phyloP scores from a whole-genome alignment of 2,329 filamentous ascomycete species.

The Fusarium sp. region DNA sequence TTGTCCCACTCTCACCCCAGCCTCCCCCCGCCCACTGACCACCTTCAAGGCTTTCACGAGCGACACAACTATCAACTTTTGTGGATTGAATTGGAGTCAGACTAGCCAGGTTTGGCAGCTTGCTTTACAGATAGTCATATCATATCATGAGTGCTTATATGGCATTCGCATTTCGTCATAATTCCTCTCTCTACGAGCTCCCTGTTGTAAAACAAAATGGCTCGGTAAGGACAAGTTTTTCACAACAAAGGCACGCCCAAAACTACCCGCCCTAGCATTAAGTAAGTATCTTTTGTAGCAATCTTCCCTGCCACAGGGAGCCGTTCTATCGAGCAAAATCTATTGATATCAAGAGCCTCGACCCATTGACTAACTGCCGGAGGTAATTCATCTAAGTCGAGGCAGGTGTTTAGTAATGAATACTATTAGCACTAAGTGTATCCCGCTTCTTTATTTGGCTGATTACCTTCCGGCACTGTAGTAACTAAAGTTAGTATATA shows the following conservation, averaged over 20 bases:
- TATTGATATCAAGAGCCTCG: too few relatives aligned
- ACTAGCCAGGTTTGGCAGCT: background rate
- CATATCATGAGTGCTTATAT: background rate
- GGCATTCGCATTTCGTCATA: background rate
- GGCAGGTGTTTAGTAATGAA: too few relatives aligned
- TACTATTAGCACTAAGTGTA: too few relatives aligned
- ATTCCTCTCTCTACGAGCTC: background rate
- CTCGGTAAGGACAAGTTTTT: too few relatives aligned
- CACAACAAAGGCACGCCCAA: too few relatives aligned
- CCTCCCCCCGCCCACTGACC: constrained; percentile 34
- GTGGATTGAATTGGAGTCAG: background rate
- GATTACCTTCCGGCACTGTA: fast-evolving
- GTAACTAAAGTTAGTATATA: too few relatives aligned
- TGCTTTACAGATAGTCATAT: background rate
- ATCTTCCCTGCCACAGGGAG: fast-evolving
- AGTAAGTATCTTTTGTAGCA: too few relatives aligned
- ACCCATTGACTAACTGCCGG: fast-evolving
- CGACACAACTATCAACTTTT: constrained; percentile 66
- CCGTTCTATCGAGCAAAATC: fast-evolving
- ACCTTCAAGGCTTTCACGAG: constrained; percentile 44
- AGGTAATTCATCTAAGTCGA: too few relatives aligned
- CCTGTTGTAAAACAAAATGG: too few relatives aligned
- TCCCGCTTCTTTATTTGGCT: too few relatives aligned
- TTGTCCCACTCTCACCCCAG: constrained; percentile 32
- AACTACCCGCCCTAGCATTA: too few relatives aligned